Base-by-base conservation (phyloP, 1,139 yeast species). In the Kodamaea arcana region DNA sequence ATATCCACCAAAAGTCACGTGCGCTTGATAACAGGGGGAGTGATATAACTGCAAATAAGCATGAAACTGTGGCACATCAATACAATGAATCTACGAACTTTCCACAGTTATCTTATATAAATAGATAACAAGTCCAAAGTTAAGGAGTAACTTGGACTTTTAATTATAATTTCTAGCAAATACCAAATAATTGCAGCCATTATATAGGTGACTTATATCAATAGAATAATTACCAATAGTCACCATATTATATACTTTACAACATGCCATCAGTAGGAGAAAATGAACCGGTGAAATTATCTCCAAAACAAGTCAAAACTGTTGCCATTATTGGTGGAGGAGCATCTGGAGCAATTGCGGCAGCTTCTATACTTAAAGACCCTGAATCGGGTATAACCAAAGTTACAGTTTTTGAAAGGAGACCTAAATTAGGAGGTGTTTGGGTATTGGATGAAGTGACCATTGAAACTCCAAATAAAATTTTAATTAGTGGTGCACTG, bases 261-360 rank as follows among this genome's bases (percentile, higher is more conserved):
- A 26, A 12, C 10, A 36, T 36, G 40, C 36, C 40, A 9, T 29
- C 31, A 15, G 26, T 15, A 10, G 17, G 27, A 15, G 34, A 36
- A n/a, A 26, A 30, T 12, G 31, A 31, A 5, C 43, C 44, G 2
- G 48, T 45, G 12, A 23, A 28, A 5, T 13, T 45, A 4, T 31
- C 44, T 9, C 32, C 39, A 4, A 27, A 13, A 14, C 50, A 46
- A 21, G 42, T 60, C 21, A 46, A 54, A 32, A 52, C 61, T 2
- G 51, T 71, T 10, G 78, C 76, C 8, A 59, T 73, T 24, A 69
- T 73, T 14, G 78, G 79, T 1, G 78, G 74, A 15, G 79, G 79
- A 2, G 77, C 78, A 3, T 65, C 74, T 1, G 78, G 78, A 3
- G 71, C 74, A 10, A 58, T 71, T 23, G 55, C 64, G 0, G 51